Base-by-base conservation (phyloP, 2,329 filamentous ascomycete species). In the Pseudogymnoascus destructans region DNA sequence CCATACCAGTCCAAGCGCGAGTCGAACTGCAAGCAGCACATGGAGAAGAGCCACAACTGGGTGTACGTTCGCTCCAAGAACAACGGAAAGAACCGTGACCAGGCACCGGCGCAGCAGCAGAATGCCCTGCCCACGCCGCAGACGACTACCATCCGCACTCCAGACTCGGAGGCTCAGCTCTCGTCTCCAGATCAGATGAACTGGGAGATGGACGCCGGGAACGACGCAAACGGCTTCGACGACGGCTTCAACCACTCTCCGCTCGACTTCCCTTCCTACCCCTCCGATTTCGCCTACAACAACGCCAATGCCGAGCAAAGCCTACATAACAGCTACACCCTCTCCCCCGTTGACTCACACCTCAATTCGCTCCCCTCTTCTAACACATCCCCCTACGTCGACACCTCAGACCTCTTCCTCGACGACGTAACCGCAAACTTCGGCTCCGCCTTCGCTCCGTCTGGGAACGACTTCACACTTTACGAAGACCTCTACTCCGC, bases 21-120 rank as follows among this genome's bases (percentile, higher is more conserved):
- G 74, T 93, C 87, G 62, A 97, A 97, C 72, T 95, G 89, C 80
- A 96, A 96, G 71, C 92, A 96, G 72, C 91, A 97, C 73, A 96
- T 96, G 91, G 92, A 97, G 75, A 96, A 96, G 73, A 86, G 89
- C 0, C 91, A 97, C 67, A 85, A 85, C 60, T 95, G 89, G 86
- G 78, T 79, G n/a, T 96, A 96, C 65, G 79, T 91, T 58, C 87
- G 92, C 63, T 92, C 89, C 60, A 96, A 96, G 79, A 91, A 86
- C 71, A 95, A 95, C 68, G 87, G 87, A 69, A 88, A 86, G 73
- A 82, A 78, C 57, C 68, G 68, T 58, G 68, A 68, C 57, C 59
- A 72, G 69, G 64, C 73, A 75, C 58, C 74, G 75, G 23, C 73
- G 70, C 60, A 77, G 74, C 72, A 76, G 61, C 63, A 75, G 62